Evolutionary conservation across 169 alveolate species (phyloP).

Genomic region (Perkinsus chesapeaki): DNA sequence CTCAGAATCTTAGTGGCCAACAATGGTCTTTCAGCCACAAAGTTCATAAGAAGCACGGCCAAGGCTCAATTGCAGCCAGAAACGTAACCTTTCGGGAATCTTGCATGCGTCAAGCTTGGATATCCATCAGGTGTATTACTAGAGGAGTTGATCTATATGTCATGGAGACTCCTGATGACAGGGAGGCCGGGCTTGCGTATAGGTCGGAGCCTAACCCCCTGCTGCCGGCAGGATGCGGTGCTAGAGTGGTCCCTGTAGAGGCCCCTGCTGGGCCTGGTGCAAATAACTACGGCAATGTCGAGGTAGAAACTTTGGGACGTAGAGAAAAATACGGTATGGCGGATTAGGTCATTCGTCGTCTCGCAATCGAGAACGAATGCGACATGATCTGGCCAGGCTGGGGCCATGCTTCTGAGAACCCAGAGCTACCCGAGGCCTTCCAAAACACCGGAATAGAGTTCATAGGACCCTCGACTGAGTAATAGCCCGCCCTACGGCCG

Average conservation of each 20-base stretch:
- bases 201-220: constrained; percentile 47
- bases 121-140: not conserved
- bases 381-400: constrained; percentile 92
- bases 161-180: constrained; percentile 64
- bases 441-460: constrained; percentile 56
- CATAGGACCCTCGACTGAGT: constrained; percentile 78
- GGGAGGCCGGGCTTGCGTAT: constrained; percentile 54
- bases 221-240: constrained; percentile 13
- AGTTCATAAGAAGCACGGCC: constrained; percentile 23
- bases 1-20: constrained; percentile 33
- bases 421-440: constrained; percentile 61
- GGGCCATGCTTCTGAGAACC: constrained; percentile 90
- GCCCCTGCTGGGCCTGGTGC: constrained; percentile 58
- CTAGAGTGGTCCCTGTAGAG: constrained; percentile 18
- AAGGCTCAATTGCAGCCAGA: not conserved
- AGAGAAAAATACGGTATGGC: constrained; percentile 61
- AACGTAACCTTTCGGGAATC: constrained; percentile 33
- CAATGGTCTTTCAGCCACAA: constrained; percentile 39
- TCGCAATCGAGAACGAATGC: constrained; percentile 55
- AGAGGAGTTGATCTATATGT: constrained; percentile 32
- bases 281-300: constrained; percentile 60
- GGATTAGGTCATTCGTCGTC: constrained; percentile 52
- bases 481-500: not conserved
- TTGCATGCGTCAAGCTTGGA: not conserved
- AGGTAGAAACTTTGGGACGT: constrained; percentile 22